Evolutionary conservation across 139 green algal genomes (phyloP).

Genomic region (Chlamydomonas schloesseri): DNA sequence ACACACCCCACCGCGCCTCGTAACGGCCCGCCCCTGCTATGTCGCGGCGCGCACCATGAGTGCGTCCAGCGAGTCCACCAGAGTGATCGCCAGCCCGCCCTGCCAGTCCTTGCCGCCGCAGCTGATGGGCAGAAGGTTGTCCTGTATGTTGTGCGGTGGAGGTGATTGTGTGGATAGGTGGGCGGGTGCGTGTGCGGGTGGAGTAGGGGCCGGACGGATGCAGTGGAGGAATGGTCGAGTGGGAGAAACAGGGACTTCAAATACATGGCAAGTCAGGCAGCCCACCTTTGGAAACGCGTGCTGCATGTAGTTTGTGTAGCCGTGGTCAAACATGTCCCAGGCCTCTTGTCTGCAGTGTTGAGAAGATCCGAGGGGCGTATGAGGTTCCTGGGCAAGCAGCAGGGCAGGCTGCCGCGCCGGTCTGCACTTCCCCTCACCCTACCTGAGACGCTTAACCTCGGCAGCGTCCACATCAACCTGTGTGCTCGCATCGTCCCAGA

Average conservation of each 20-base stretch:
- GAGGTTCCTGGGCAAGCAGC: neutral
- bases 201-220: no score
- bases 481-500: conserved; percentile 16
- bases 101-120: conserved; percentile 84
- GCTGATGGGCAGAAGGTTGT: conserved; percentile 86
- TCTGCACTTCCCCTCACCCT: neutral
- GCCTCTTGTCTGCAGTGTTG: conserved; percentile 66
- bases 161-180: no score
- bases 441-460: conserved; percentile 26
- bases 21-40: no score
- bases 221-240: no score
- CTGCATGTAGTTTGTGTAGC: conserved; percentile 79
- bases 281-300: conserved; percentile 79
- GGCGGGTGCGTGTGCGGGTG: no score
- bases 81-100: conserved; percentile 85
- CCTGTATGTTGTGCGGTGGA: no score
- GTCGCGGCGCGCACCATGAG: conserved; percentile 82
- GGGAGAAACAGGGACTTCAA: no score
- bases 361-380: neutral
- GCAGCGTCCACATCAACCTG: neutral
- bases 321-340: conserved; percentile 79
- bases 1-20: no score
- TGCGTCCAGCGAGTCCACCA: conserved; percentile 89
- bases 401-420: no score
- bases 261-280: neutral